Base-by-base conservation (phyloP, 2,329 filamentous ascomycete genomes). In the Penicillium brevicompactum region DNA sequence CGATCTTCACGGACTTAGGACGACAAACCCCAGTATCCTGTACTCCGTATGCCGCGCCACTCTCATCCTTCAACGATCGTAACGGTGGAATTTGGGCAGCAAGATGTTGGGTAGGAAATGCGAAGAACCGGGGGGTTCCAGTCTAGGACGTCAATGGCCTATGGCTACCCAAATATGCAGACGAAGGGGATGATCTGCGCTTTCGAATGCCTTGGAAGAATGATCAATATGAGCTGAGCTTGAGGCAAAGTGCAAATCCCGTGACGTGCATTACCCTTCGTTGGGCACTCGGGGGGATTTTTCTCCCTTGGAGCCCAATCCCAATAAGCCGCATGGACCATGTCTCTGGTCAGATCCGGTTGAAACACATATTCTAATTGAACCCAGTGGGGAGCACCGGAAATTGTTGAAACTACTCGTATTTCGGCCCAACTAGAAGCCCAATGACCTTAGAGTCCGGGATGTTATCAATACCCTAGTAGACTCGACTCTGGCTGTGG, bases 271-370 rank as follows among this genome's bases (percentile, higher is more conserved):
- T 55, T 45, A 37, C 31, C 31, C 40, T 49, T 27, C 41, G 46
- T 46, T 52, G 53, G 49, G 53, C 54, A 49, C 58, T 64, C 48
- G 58, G 60, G 60, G 31, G 10, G 10, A 4, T 34, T 34, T 34
- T 34, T 34, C 55, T 59, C 40, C 21, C 32, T 64, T 59, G 58
- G 30, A 37, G 61, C 63, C 63, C 63, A 64, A 65, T 63, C 31
- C 27, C 49, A 61, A 52, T 54, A 50, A 54, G 51, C 51, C 56
- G 63, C 63, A 63, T 64, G 56, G 60, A 44, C 60, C 60, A 56
- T 55, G 40, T 57, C 42, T 56, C 58, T 59, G 51, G 50, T 42
- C 14, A 32, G 34, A 42, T 30, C 27, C 1, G 27, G 32, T 10
- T 49, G 37, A 43, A 49, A 49, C 37, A 43, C 41, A 49, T 9